A percentile compares a stretch with the other conserved stretches of the same genome.
phyloP scores from a whole-genome alignment of 2,329 filamentous ascomycete species.

The Verruconis gallopava region DNA sequence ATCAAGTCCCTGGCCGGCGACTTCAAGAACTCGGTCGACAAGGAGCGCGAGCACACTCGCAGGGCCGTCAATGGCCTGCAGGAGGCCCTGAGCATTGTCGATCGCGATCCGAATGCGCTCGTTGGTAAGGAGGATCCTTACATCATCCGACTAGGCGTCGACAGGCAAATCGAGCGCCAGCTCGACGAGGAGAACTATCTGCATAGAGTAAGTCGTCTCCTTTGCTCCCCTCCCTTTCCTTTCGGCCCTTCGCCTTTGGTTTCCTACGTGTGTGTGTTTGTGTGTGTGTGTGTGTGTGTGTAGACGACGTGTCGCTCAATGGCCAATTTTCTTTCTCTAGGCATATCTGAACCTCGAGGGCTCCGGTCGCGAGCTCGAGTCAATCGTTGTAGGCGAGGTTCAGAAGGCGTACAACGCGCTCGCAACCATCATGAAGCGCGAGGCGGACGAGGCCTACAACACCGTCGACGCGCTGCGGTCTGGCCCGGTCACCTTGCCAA shows the following conservation, averaged over 20 bases:
- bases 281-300: no score
- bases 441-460: slow-evolving; percentile 69
- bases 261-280: no score
- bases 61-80: slow-evolving; percentile 70
- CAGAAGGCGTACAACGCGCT: slow-evolving; percentile 96
- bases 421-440: slow-evolving; percentile 78
- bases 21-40: slow-evolving; percentile 93
- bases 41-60: slow-evolving; percentile 77
- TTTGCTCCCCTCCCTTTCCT: slow-evolving; percentile 15
- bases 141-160: slow-evolving; percentile 70
- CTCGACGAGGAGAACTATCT: slow-evolving; percentile 96
- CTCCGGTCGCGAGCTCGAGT: slow-evolving; percentile 87
- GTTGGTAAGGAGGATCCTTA: slow-evolving; percentile 88
- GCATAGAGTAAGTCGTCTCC: slow-evolving; percentile 54
- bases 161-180: slow-evolving; percentile 82
- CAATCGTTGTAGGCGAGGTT: slow-evolving; percentile 92
- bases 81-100: slow-evolving; percentile 65
- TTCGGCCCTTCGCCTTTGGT: no score
- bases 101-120: slow-evolving; percentile 60
- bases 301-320: no score
- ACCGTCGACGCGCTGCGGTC: slow-evolving; percentile 69
- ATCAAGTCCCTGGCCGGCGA: slow-evolving; percentile 88
- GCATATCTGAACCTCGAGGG: slow-evolving; percentile 90
- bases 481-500: slow-evolving; percentile 84
- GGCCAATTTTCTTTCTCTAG: no score